Percentiles rank a stretch among this genome's conserved stretches.
These are phyloP conservation scores for Bipolaris gigantea DNA, from an alignment of 2,329 filamentous ascomycete genomes.

Conservation along the genomic window DNA sequence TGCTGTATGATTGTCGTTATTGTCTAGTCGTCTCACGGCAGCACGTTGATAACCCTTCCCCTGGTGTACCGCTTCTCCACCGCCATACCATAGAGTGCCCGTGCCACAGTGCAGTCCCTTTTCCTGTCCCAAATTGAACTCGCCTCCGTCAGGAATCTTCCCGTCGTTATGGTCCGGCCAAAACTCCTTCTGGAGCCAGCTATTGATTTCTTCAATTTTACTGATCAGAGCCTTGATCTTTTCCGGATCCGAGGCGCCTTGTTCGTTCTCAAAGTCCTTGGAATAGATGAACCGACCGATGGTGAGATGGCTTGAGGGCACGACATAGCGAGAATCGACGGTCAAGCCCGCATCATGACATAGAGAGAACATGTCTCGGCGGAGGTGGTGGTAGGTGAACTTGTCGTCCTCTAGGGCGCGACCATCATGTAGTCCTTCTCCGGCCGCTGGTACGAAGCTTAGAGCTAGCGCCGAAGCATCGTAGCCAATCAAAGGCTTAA, in stretches of 20 bases:
- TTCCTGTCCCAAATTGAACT: conserved; percentile 89
- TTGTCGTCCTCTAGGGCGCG: conserved; percentile 56
- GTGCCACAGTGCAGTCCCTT: conserved; percentile 74
- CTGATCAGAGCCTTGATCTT: conserved; percentile 67
- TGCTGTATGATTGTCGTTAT: not conserved
- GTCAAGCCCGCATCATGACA: conserved; percentile 65
- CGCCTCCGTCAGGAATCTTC: conserved; percentile 57
- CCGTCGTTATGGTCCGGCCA: conserved; percentile 59
- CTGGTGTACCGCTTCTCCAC: conserved; percentile 67
- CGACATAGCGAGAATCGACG: conserved; percentile 78
- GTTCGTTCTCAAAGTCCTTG: conserved; percentile 55
- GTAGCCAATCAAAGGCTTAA: conserved; percentile 81
- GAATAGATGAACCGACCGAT: conserved; percentile 76
- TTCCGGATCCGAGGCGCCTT: conserved; percentile 52
- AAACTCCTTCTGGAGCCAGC: conserved; percentile 69
- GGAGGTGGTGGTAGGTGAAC: conserved; percentile 90
- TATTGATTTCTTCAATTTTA: conserved; percentile 75
- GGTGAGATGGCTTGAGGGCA: conserved; percentile 88
- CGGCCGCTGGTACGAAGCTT: conserved; percentile 79
- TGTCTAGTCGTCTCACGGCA: not conserved
- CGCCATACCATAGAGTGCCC: conserved; percentile 75
- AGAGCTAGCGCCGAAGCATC: conserved; percentile 84
- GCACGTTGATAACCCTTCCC: conserved; percentile 53
- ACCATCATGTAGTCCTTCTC: conserved; percentile 52
- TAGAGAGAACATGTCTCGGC: conserved; percentile 72